These are phyloP conservation scores for Salvia rosmarinus DNA, from an alignment of 257 asterid genomes.

Conservation along the genomic window DNA sequence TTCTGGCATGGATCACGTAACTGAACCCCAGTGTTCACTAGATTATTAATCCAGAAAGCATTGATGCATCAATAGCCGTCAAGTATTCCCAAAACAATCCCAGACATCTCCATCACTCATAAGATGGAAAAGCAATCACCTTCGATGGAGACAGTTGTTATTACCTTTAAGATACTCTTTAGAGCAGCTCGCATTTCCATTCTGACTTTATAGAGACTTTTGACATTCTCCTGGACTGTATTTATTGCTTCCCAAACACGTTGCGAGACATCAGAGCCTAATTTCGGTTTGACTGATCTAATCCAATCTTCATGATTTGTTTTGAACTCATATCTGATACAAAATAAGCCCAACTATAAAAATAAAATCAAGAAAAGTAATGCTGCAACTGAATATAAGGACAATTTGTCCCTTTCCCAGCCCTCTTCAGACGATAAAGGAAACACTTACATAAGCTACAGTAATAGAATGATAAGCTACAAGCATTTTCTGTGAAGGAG, in stretches of 20 bases:
- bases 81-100: background rate
- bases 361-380: slow-evolving; percentile 15
- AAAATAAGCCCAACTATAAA: slow-evolving; percentile 9
- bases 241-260: slow-evolving; percentile 60
- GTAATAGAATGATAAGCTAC: slow-evolving; percentile 13
- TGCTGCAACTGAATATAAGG: slow-evolving; percentile 18
- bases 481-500: background rate
- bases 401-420: slow-evolving; percentile 5
- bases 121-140: slow-evolving; percentile 17
- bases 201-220: slow-evolving; percentile 75
- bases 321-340: slow-evolving; percentile 78
- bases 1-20: no score
- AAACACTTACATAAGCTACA: slow-evolving; percentile 20
- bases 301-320: slow-evolving; percentile 90
- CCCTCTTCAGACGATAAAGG: slow-evolving; percentile 14
- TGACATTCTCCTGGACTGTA: slow-evolving; percentile 62
- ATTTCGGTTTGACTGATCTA: slow-evolving; percentile 69
- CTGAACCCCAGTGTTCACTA: no score
- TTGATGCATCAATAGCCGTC: slow-evolving; percentile 8
- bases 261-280: slow-evolving; percentile 57
- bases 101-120: background rate
- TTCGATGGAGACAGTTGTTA: background rate
- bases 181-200: slow-evolving; percentile 78
- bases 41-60: background rate
- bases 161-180: slow-evolving; percentile 77